Percentiles rank a stretch among this genome's conserved stretches.
These are phyloP conservation scores for Anethum foeniculum DNA, from an alignment of 140 eudicot species.

Conservation along the genomic window DNA sequence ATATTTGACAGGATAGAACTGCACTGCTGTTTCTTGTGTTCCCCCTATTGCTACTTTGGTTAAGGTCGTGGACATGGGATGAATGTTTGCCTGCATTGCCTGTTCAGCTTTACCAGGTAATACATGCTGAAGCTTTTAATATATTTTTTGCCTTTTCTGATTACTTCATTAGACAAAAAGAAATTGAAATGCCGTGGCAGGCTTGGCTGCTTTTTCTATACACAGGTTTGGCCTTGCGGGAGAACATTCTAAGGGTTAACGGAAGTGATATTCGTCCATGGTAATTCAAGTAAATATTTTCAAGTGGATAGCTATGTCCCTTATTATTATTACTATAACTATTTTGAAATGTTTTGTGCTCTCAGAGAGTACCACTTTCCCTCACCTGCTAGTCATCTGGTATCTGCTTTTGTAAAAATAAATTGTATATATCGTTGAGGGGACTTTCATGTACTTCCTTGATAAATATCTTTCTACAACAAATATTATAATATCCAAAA, in stretches of 20 bases:
- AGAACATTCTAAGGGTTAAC: conserved; percentile 64
- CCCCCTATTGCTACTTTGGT: conserved; percentile 58
- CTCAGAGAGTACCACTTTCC: not conserved
- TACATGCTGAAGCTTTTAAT: not conserved
- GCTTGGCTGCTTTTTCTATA: conserved; percentile 93
- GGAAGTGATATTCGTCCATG: conserved; percentile 97
- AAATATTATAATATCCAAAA: not conserved
- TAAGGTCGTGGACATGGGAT: conserved; percentile 62
- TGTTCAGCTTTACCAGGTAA: conserved; percentile 86
- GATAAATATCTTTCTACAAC: not conserved
- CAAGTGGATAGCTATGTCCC: not conserved
- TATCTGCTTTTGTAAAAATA: not conserved
- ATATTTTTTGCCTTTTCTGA: not conserved
- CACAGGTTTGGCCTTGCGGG: conserved; percentile 76
- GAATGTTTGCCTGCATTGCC: conserved; percentile 95
- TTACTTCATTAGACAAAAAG: not conserved
- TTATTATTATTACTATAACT: not conserved
- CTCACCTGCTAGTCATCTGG: not conserved
- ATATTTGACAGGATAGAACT: conserved; percentile 67
- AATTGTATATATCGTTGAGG: not conserved
- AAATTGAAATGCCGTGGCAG: conserved; percentile 30
- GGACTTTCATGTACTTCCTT: too few relatives aligned
- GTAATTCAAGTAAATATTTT: conserved; percentile 23
- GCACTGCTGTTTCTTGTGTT: conserved; percentile 67
- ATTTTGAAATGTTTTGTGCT: not conserved